Evolutionary conservation across 768 basidiomycete genomes (phyloP).

Genomic region (Boletus rubroflammeus): DNA sequence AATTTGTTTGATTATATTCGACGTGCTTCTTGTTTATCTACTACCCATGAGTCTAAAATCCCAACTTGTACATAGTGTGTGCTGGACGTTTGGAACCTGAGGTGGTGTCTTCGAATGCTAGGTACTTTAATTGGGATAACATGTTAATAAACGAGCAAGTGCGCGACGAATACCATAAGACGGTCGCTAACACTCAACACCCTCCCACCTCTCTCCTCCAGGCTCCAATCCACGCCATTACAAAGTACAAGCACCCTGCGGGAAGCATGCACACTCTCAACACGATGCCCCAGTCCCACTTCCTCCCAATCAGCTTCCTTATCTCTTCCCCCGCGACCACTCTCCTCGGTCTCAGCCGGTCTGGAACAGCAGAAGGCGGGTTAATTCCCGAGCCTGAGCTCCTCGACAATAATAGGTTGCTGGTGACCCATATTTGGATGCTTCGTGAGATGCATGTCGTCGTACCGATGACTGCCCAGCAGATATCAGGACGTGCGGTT

Average conservation of each 20-base stretch:
- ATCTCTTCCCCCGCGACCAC: constrained; percentile 13
- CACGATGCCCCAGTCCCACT: constrained; percentile 82
- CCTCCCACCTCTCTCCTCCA: constrained; percentile 37
- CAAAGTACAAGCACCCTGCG: constrained; percentile 67
- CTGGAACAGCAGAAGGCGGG: constrained; percentile 7
- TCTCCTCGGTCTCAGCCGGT: constrained; percentile 22
- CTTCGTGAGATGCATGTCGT: constrained; percentile 81
- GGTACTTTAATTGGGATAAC: neutral
- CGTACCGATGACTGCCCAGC: constrained; percentile 88
- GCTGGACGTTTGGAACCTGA: neutral
- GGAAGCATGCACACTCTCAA: constrained; percentile 67
- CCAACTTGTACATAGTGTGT: neutral
- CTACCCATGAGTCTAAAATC: neutral
- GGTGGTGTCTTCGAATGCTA: neutral
- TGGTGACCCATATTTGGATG: constrained; percentile 95
- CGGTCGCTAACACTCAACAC: constrained; percentile 14
- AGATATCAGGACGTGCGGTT: constrained; percentile 69
- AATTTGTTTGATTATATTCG: neutral
- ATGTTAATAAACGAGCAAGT: neutral
- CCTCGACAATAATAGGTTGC: constrained; percentile 55
- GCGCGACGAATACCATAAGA: neutral
- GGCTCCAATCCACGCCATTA: constrained; percentile 70
- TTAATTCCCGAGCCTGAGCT: constrained; percentile 5
- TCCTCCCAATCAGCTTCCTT: constrained; percentile 43
- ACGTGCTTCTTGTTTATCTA: neutral